Conservation (phyloP, 2,329 filamentous ascomycete genomes). For the Penicillium paneum region DNA sequence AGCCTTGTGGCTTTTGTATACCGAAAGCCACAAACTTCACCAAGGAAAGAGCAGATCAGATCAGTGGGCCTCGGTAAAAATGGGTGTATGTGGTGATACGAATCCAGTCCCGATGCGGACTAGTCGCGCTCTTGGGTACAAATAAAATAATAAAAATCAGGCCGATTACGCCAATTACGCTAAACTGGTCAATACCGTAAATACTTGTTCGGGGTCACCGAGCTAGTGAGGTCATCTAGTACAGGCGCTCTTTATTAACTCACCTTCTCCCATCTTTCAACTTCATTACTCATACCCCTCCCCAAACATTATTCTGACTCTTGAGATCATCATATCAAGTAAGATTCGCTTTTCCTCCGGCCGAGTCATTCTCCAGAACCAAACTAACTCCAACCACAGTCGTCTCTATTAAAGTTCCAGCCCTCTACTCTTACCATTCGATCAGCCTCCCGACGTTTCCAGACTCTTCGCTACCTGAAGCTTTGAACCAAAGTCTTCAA, state of each 20-base stretch:
- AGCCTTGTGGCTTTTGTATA: conserved; percentile 7
- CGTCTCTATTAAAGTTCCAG: conserved; percentile 16
- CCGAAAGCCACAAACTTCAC: conserved; percentile 14
- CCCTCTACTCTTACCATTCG: conserved; percentile 9
- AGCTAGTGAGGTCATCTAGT: conserved; percentile 8
- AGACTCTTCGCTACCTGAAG: conserved; percentile 27
- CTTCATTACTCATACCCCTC: conserved; percentile 8
- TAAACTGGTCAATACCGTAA: conserved; percentile 4
- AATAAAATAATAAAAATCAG: background rate
- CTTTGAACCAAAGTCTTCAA: conserved; percentile 7
- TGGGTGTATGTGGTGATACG: background rate
- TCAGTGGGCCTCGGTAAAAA: conserved; percentile 18
- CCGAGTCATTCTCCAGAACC: conserved; percentile 22
- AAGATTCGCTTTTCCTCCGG: conserved; percentile 12
- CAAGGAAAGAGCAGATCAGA: conserved; percentile 10
- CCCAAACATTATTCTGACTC: conserved; percentile 3
- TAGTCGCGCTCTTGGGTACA: conserved; percentile 1
- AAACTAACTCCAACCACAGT: conserved; percentile 10
- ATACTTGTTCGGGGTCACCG: conserved; percentile 1
- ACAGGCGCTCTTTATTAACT: conserved; percentile 13
- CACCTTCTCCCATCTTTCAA: conserved; percentile 11
- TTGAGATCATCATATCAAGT: conserved; percentile 7
- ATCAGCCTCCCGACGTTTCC: conserved; percentile 29
- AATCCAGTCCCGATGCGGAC: conserved; percentile 5
- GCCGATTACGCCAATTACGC: background rate